Evolutionary conservation across 2,329 filamentous ascomycete genomes (phyloP), one percentile per base, ranked within the genome.

Genomic region (Alternaria alternata): DNA sequence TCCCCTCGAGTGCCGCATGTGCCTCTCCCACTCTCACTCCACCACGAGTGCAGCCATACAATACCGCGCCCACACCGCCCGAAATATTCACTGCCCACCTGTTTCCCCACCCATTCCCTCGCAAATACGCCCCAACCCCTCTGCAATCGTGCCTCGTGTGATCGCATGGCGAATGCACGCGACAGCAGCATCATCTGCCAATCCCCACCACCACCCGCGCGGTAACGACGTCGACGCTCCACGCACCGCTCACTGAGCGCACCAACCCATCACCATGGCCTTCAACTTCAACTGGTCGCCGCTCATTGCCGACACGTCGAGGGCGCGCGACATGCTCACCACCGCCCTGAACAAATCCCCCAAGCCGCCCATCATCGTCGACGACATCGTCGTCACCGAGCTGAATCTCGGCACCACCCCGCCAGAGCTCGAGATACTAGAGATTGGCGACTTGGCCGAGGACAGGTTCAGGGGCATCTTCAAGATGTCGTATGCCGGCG

Each of bases 221-320:
- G 55, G 64, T 62, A 63, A 62, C 49, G 65, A 57, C 68, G 42
- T 60, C 69, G 63, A 65, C 73, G 53, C 65, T 54, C 61, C 16
- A 44, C 57, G 51, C 56, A 34, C 30, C 36, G 30, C 42, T 22
- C 48, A 18, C 60, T 41, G 39, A 56, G 51, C 39, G 49, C 18
- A 6, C n/a, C 38, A 42, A 51, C 20, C 52, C 42, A 36, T 56
- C 59, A 67, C 59, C 81, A 99, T 99, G 95, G 95, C 95, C 71
- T 99, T 99, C 91, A 98, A 98, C 86, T 99, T 99, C 91, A 98
- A 98, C 92, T 99, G 95, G 95, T 97, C 93, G 87, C 95, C 95
- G 77, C 87, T 99, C 68, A 95, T 96, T 82, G 94, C 94, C 76
- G 95, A 98, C 83, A 94, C 92, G 75, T 88, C 91, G 78, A 91